Conservation (phyloP, 768 basidiomycete genomes). For the Leccinum imitatum region DNA sequence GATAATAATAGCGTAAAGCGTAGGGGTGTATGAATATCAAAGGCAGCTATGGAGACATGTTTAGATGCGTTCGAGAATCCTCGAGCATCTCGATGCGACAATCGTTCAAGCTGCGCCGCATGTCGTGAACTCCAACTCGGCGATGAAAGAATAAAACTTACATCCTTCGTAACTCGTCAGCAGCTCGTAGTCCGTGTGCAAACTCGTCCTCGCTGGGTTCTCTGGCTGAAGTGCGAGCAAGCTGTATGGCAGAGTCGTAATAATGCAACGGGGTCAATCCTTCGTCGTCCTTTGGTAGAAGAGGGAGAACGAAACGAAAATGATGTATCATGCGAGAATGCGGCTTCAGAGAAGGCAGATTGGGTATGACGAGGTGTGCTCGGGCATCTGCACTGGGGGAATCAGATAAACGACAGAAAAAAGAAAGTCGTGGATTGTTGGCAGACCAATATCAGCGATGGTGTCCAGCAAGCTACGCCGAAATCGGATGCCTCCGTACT, state of each 20-base stretch:
- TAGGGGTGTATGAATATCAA: background rate
- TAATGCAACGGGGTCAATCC: conserved; percentile 70
- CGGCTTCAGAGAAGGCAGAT: conserved; percentile 66
- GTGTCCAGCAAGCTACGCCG: conserved; percentile 70
- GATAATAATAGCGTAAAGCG: background rate
- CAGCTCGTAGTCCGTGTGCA: conserved; percentile 58
- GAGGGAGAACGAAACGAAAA: conserved; percentile 71
- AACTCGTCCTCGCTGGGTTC: conserved; percentile 72
- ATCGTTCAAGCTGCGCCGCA: conserved; percentile 50
- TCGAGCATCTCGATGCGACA: conserved; percentile 65
- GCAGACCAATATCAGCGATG: conserved; percentile 64
- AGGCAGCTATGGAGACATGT: conserved; percentile 15
- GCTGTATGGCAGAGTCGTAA: conserved; percentile 75
- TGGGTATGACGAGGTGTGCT: conserved; percentile 71
- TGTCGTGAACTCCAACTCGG: background rate
- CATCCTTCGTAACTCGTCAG: conserved; percentile 60
- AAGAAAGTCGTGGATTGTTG: background rate
- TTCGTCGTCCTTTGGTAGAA: conserved; percentile 57
- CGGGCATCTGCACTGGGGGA: conserved; percentile 49
- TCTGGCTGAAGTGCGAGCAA: conserved; percentile 57
- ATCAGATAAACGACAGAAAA: conserved; percentile 6
- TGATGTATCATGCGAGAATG: conserved; percentile 78
- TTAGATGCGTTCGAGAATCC: conserved; percentile 49
- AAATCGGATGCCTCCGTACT: conserved; percentile 60
- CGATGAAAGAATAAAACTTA: conserved; percentile 19